Percentiles rank a stretch among this genome's conserved stretches.
Evolutionary conservation across 2,329 filamentous ascomycete genomes (phyloP).

Genomic region (Arthrobotrys pseudoclavata): DNA sequence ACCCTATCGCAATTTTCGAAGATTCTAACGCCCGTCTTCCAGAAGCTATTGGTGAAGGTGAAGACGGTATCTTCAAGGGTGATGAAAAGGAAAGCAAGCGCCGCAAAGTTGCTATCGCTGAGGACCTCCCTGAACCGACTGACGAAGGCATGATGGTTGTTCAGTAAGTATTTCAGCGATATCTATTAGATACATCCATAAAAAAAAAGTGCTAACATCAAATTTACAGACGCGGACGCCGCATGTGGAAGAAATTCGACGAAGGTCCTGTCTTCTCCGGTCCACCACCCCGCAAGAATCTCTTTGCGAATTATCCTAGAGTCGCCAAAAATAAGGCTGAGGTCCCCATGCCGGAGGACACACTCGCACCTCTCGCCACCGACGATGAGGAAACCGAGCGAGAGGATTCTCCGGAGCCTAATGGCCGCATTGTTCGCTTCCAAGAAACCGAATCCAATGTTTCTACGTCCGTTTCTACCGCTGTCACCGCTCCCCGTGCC

Average conservation of each 20-base stretch:
- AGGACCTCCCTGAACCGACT: slow-evolving; percentile 25
- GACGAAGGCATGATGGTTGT: slow-evolving; percentile 50
- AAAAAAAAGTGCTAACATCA: slow-evolving; percentile 23
- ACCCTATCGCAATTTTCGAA: slow-evolving; percentile 53
- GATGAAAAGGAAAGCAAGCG: slow-evolving; percentile 20
- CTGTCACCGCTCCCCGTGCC: slow-evolving; percentile 5
- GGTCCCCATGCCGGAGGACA: slow-evolving; percentile 9
- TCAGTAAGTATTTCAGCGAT: slow-evolving; percentile 47
- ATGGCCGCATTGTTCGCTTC: slow-evolving; percentile 51
- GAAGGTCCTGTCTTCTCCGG: slow-evolving; percentile 26
- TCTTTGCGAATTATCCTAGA: slow-evolving; percentile 34
- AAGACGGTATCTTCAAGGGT: slow-evolving; percentile 52
- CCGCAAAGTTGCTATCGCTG: slow-evolving; percentile 2
- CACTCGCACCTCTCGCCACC: slow-evolving; percentile 32
- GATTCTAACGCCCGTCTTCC: slow-evolving; percentile 51
- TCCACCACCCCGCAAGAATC: slow-evolving; percentile 53
- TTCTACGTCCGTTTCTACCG: slow-evolving; percentile 12
- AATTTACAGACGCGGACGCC: slow-evolving; percentile 39
- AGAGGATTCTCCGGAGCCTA: slow-evolving; percentile 52
- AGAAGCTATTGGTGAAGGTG: slow-evolving; percentile 39
- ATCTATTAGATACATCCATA: neutral
- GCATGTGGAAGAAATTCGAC: slow-evolving; percentile 43
- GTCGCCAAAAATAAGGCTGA: slow-evolving; percentile 5
- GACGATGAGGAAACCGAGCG: slow-evolving; percentile 58
- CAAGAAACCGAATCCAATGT: slow-evolving; percentile 26